phyloP scores from a whole-genome alignment of 1,284 basidiomycete species.

The Rhodotorula mucilaginosa region DNA sequence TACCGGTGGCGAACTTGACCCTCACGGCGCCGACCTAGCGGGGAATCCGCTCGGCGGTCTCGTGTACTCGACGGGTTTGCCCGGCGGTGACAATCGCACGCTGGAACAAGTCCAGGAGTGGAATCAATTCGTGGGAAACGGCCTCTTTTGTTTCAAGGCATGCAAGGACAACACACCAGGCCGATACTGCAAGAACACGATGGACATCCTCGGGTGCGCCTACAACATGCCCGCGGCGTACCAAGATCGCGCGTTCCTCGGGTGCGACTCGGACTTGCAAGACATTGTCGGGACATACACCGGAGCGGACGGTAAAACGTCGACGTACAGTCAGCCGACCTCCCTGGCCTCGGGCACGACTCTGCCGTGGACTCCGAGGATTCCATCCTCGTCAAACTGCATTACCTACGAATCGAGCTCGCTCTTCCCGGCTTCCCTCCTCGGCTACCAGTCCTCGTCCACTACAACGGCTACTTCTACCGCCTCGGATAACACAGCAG shows the following conservation, averaged over 20 bases:
- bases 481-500: too few species aligned
- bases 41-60: slow-evolving; percentile 38
- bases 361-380: slow-evolving; percentile 59
- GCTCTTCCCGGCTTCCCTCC: slow-evolving; percentile 52
- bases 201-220: slow-evolving; percentile 64
- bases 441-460: slow-evolving; percentile 13
- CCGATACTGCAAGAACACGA: slow-evolving; percentile 51
- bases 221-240: slow-evolving; percentile 61
- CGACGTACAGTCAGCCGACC: slow-evolving; percentile 44
- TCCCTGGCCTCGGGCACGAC: background rate
- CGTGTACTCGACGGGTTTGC: slow-evolving; percentile 42
- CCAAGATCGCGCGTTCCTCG: slow-evolving; percentile 58
- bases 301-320: slow-evolving; percentile 18
- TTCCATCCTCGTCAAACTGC: slow-evolving; percentile 66
- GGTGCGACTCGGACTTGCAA: slow-evolving; percentile 64
- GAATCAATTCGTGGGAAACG: slow-evolving; percentile 20
- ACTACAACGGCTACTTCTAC: slow-evolving; percentile 21
- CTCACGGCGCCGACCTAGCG: slow-evolving; percentile 28
- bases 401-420: slow-evolving; percentile 57
- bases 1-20: slow-evolving; percentile 56
- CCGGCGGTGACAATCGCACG: slow-evolving; percentile 48
- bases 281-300: slow-evolving; percentile 59
- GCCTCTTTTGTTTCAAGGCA: slow-evolving; percentile 19
- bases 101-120: slow-evolving; percentile 20
- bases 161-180: slow-evolving; percentile 35